Conservation (phyloP, 1,284 basidiomycete species). For the Takashimella koratensis region DNA sequence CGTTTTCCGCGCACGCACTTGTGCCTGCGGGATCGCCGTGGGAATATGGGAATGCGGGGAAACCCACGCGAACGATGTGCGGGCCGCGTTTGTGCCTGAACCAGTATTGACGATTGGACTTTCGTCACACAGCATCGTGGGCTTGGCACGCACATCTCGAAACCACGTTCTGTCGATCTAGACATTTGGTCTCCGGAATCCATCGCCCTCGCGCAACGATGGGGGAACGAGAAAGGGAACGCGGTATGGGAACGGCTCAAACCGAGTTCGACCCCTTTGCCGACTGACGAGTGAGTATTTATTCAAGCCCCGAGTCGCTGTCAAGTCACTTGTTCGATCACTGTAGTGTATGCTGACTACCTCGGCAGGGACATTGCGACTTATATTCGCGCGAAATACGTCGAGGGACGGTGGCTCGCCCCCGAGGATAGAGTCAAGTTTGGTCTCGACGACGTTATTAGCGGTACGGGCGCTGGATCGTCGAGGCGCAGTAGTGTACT, state of each 20-base stretch:
- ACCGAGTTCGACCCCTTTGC: constrained; percentile 14
- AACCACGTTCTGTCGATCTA: constrained; percentile 53
- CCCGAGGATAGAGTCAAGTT: constrained; percentile 22
- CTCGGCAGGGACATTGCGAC: constrained; percentile 29
- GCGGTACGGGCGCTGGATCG: neutral
- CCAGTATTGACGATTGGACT: too few relatives aligned
- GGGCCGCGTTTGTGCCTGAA: too few relatives aligned
- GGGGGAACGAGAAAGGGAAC: constrained; percentile 50
- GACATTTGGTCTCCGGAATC: constrained; percentile 52
- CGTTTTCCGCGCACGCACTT: too few relatives aligned
- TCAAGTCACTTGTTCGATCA: neutral
- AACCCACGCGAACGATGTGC: too few relatives aligned
- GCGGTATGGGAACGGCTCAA: constrained; percentile 45
- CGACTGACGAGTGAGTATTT: constrained; percentile 42
- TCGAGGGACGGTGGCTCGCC: constrained; percentile 44
- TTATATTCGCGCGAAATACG: constrained; percentile 50
- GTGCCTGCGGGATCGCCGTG: too few relatives aligned
- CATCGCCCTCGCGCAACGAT: constrained; percentile 39
- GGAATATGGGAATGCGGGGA: too few relatives aligned
- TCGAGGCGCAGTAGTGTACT: neutral
- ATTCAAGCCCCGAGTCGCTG: neutral
- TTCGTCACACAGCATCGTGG: constrained; percentile 48
- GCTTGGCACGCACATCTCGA: constrained; percentile 54
- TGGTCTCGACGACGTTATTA: constrained; percentile 5
- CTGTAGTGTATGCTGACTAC: neutral